Evolutionary conservation across 1,284 basidiomycete genomes (phyloP), one percentile per base, ranked within the genome.

Genomic region (Sanghuangporus weigelae): DNA sequence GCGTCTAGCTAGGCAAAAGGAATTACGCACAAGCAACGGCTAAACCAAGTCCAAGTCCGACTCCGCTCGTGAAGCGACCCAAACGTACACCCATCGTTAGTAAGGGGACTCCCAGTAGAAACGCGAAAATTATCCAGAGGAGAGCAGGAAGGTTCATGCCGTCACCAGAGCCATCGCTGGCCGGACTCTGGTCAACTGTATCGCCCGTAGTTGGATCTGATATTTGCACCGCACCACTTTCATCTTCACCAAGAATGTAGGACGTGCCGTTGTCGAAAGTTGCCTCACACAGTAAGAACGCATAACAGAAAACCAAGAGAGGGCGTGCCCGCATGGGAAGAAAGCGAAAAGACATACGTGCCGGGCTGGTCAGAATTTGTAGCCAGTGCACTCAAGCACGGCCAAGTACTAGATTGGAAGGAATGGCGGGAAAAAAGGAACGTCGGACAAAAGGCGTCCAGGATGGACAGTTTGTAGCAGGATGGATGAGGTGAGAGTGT

Each of bases 121-220:
- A 76, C 31, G 76, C 78, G 66, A 82, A 85, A 11, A 69, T 73
- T 8, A 87, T 78, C 87, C 86, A 89, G 16, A 87, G 68, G 19
- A 85, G 63, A 1, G 85, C 83, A 26, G 82, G 71, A 1, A 74
- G 65, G 57, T 79, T 75, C 67, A 82, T 82, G 36, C 75, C 80
- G 1, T 69, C 67, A 7, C 86, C 87, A 51, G 80, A 76, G 7
- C 85, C 86, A 69, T 89, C 87, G 2, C 83, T 78, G 2, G 82
- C 86, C 6, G 75, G 61, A 0, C 81, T 82, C 71, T 89, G 87
- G 2, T 79, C 71, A 16, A 87, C 77, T 31, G 71, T 59, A 51
- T 76, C 68, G 16, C 74, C 72, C 0, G 82, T 82, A 31, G 48
- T 26, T 3, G 82, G 73, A 66, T 84, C 77, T 65, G 82, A 73